Conservation (phyloP, 2,329 filamentous ascomycete genomes). For the Dactylella cylindrospora region DNA sequence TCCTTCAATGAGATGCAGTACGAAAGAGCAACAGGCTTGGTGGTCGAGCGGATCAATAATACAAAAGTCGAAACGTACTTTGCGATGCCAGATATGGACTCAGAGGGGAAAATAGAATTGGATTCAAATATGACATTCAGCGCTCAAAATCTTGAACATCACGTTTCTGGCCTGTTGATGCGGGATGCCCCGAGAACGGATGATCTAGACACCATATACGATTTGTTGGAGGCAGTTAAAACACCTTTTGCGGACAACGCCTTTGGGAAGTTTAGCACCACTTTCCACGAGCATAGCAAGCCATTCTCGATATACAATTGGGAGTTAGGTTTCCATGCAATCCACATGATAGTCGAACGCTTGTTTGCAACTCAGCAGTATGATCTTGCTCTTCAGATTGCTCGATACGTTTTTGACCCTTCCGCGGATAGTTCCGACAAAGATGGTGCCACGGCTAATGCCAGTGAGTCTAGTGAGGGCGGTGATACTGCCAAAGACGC, state of each 20-base stretch:
- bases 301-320: conserved; percentile 50
- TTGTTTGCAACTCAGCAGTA: conserved; percentile 47
- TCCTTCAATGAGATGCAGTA: conserved; percentile 8
- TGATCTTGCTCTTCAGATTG: conserved; percentile 46
- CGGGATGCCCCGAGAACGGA: no score
- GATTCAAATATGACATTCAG: not conserved
- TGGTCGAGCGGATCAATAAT: not conserved
- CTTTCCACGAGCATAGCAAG: conserved; percentile 42
- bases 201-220: not conserved
- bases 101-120: not conserved
- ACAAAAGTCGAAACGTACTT: conserved; percentile 1
- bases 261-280: not conserved
- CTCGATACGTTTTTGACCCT: conserved; percentile 48
- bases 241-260: not conserved
- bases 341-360: conserved; percentile 43
- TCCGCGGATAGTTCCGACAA: conserved; percentile 11
- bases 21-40: not conserved
- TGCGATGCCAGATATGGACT: not conserved
- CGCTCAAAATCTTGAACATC: conserved; percentile 1
- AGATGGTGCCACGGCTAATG: not conserved
- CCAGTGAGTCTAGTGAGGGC: not conserved
- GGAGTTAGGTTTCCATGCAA: conserved; percentile 49
- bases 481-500: not conserved
- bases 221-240: not conserved
- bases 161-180: no score